Base-by-base conservation (phyloP, 768 basidiomycete genomes). In the Myochromella boudieri region DNA sequence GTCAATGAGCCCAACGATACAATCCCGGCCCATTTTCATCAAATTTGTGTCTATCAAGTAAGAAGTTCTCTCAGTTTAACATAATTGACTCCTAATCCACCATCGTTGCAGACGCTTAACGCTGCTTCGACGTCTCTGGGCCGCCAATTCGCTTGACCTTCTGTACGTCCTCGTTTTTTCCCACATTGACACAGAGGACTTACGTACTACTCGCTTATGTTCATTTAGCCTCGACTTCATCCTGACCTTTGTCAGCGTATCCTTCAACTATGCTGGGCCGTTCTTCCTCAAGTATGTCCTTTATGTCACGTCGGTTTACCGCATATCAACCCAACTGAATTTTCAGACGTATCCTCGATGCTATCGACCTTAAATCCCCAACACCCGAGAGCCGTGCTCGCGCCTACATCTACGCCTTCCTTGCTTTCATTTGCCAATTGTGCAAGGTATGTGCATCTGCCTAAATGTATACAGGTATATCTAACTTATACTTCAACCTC, bases 241-340 rank as follows among this genome's bases (percentile, higher is more conserved):
- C 2, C 67, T 93, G 32, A 90, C 91, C 0, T 67, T 84, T 48
- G 59, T 84, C 46, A 83, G 83, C 54, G 83, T 93, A 24, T 24
- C 77, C 0, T 85, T 91, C 67, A 87, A 86, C 55, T 95, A 93
- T 65, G 75, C 82, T 0, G 78, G 80, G 0, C 93, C 94, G 6
- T 93, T 84, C 69, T 93, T 95, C 70, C 74, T 97, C 34, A 91
- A 89, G 80, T 82, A 39, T 46, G 75, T 65, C 4, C 27, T 42
- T 17, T 38, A 28, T n/a, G 22, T 8, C 28, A 15, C 12, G 17
- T 21, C 29, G 31, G 22, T 46, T 20, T 31, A 31, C 12, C 53
- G 54, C 27, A 53, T 58, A 1, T 34, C n/a, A 26, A 41, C 21
- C 15, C 46, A 24, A 47, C 25, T 42, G 3, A n/a, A 8, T 29